Evolutionary conservation across 2,329 filamentous ascomycete species (phyloP), one percentile per base, ranked within the genome.

Genomic region (Phaeosphaeriaceae sp.): DNA sequence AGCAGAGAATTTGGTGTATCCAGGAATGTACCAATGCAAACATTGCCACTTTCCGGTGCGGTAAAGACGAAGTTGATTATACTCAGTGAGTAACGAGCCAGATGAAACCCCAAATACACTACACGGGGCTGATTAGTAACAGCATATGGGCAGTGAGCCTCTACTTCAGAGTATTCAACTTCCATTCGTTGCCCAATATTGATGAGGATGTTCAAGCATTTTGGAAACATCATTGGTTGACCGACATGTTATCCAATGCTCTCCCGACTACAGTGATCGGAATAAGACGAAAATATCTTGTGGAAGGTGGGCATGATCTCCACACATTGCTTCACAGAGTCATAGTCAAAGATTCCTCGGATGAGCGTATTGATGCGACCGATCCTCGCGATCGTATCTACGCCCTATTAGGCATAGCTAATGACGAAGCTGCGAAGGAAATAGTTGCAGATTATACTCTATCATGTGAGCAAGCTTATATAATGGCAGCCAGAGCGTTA

Each of bases 341-440:
- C 20, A 50, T 46, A 29, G 40, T 46, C 7, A 26, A 43, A n/a
- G 43, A 54, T 15, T 33, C 42, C 11, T 21, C 29, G 2, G 5
- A 20, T 11, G 7, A 26, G 13, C 13, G 38, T 12, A 50, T 53
- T 6, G 42, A 26, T 6, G 52, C 52, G 12, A 56, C 52, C 2
- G 43, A 53, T 32, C 49, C 52, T 1, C 32, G 44, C 26, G 56
- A 59, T 32, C 35, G 56, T 6, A 53, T 59, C n/a, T 59, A 49
- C 20, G 52, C 49, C 11, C 23, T 59, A 15, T 26, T 59, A 3
- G 56, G 53, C 5, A 44, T 59, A 11, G 47, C 50, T 2, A 50
- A 38, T n/a, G 53, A 59, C 23, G 38, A 29, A 3, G 47, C 29
- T 15, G 49, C 52, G 3, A 37, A 34, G 21, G 40, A 43, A 6